Evolutionary conservation across 2,329 filamentous ascomycete genomes (phyloP).

Genomic region (Diaporthe ampelina): DNA sequence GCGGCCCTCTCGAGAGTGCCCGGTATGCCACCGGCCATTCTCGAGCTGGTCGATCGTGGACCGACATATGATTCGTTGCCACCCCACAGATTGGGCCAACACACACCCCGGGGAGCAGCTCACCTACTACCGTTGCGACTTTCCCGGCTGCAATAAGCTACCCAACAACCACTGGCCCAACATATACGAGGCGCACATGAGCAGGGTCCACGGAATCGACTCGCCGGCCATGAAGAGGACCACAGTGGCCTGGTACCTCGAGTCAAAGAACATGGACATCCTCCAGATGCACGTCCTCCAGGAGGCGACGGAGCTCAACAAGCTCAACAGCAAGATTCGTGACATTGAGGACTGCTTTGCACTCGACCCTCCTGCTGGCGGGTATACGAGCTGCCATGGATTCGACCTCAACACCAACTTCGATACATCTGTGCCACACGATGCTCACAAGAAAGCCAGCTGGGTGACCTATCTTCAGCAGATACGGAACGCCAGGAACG

Average conservation of each 20-base stretch:
- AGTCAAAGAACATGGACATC: neutral
- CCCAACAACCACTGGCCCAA: too few relatives aligned
- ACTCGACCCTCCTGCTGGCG: rapidly evolving
- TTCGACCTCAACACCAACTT: rapidly evolving
- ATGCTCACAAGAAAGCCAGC: too few relatives aligned
- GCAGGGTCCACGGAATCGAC: neutral
- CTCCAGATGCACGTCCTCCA: neutral
- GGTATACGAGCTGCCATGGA: neutral
- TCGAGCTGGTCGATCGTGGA: too few relatives aligned
- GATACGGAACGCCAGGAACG: neutral
- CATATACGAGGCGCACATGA: neutral
- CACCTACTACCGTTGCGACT: neutral
- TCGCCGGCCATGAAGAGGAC: neutral
- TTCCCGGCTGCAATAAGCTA: neutral
- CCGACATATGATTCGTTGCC: neutral
- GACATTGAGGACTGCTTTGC: neutral
- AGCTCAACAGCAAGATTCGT: neutral
- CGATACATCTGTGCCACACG: too few relatives aligned
- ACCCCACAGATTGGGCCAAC: neutral
- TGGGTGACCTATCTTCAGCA: neutral
- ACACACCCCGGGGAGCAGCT: too few relatives aligned
- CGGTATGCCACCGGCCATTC: too few relatives aligned
- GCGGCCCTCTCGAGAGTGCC: too few relatives aligned
- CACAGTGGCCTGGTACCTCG: neutral
- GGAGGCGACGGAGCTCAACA: neutral